These are phyloP conservation scores for Sambucus nigra DNA, from an alignment of 129 eudicot species.

Conservation along the genomic window DNA sequence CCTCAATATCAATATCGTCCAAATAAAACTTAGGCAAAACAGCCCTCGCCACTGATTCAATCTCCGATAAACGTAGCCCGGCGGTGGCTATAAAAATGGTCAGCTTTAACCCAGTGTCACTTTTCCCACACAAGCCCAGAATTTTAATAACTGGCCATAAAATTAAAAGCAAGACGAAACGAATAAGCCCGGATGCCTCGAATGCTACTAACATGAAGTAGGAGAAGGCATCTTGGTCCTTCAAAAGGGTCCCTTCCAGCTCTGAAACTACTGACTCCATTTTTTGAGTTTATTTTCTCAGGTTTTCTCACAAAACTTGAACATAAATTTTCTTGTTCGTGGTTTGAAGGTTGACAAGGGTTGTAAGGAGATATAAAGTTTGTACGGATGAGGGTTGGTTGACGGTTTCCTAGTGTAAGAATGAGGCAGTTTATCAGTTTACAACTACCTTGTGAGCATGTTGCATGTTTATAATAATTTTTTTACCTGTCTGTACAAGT, in stretches of 20 bases:
- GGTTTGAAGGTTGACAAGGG: constrained; percentile 10
- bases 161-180: constrained; percentile 49
- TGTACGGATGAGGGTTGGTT: constrained; percentile 58
- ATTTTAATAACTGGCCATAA: constrained; percentile 65
- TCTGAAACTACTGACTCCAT: constrained; percentile 65
- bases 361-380: constrained; percentile 19
- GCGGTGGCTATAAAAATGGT: constrained; percentile 60
- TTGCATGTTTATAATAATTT: constrained; percentile 26
- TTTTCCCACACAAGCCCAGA: constrained; percentile 32
- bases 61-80: constrained; percentile 67
- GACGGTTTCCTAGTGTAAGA: constrained; percentile 30
- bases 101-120: constrained; percentile 43
- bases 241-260: constrained; percentile 81
- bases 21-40: constrained; percentile 79
- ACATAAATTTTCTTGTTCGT: background rate
- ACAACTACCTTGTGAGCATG: constrained; percentile 33
- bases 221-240: constrained; percentile 52
- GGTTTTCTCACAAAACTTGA: background rate
- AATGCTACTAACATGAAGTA: constrained; percentile 91
- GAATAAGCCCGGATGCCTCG: constrained; percentile 80
- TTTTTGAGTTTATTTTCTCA: background rate
- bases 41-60: constrained; percentile 83
- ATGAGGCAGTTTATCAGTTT: constrained; percentile 48
- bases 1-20: constrained; percentile 77
- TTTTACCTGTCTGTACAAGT: background rate